A percentile compares a stretch with the other conserved stretches of the same genome.
These are phyloP conservation scores for Panicum virgatum DNA, from an alignment of 202 grass and related monocot species.

Conservation along the genomic window DNA sequence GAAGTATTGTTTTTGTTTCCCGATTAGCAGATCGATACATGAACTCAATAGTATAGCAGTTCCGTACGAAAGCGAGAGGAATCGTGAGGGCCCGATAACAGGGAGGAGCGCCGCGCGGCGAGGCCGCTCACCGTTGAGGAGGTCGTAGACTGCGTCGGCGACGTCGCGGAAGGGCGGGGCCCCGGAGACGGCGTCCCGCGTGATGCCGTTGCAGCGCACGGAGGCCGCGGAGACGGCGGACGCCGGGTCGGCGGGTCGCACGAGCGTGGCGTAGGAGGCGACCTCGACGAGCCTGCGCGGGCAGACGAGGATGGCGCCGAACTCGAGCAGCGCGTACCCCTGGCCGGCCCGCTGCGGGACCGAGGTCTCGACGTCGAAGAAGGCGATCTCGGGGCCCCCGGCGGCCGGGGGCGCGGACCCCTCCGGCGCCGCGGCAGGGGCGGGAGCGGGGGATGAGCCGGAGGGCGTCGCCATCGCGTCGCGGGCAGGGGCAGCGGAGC, in stretches of 20 bases:
- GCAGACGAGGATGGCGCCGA: slow-evolving; percentile 86
- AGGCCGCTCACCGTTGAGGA: slow-evolving; percentile 72
- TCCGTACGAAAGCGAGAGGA: background rate
- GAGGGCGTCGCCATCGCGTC: slow-evolving; percentile 37
- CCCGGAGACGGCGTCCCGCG: slow-evolving; percentile 54
- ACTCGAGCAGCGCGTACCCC: slow-evolving; percentile 80
- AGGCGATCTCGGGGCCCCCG: slow-evolving; percentile 73
- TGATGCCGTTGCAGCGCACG: slow-evolving; percentile 90
- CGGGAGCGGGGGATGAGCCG: background rate
- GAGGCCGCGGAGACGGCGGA: slow-evolving; percentile 61
- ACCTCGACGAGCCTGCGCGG: slow-evolving; percentile 75
- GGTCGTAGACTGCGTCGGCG: slow-evolving; percentile 58
- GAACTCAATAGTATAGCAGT: background rate
- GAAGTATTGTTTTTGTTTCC: background rate
- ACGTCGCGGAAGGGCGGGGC: slow-evolving; percentile 71
- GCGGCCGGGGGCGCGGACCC: background rate
- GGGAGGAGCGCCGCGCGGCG: too few species aligned
- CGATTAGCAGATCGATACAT: background rate
- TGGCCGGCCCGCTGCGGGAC: slow-evolving; percentile 57
- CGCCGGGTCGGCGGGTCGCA: slow-evolving; percentile 62
- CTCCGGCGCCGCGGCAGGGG: background rate
- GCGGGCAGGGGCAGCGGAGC: background rate
- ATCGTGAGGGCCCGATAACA: background rate
- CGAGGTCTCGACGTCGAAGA: slow-evolving; percentile 93
- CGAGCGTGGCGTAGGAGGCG: slow-evolving; percentile 78